These are phyloP conservation scores for Mucor circinelloides DNA, from an alignment of 371 early-diverging fungal species.

Conservation along the genomic window DNA sequence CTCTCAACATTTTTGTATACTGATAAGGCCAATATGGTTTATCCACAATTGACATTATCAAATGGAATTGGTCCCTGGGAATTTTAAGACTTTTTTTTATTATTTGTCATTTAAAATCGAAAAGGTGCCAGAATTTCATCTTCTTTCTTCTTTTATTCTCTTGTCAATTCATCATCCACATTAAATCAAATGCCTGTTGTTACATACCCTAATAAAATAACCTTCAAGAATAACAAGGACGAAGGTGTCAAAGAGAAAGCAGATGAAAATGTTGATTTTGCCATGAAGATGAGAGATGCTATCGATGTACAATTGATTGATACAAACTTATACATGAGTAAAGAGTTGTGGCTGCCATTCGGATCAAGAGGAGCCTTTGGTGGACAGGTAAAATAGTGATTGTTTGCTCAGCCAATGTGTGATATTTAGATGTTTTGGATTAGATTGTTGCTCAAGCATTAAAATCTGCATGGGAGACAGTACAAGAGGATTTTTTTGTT, in stretches of 20 bases:
- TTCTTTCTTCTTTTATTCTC: background rate
- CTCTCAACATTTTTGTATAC: background rate
- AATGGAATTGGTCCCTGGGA: slow-evolving; percentile 3
- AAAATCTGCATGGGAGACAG: slow-evolving; percentile 79
- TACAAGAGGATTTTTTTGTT: slow-evolving; percentile 67
- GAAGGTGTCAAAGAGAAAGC: background rate
- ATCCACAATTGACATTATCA: background rate
- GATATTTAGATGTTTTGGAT: background rate
- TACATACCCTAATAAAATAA: slow-evolving; percentile 7
- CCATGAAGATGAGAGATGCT: slow-evolving; percentile 13
- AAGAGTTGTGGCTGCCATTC: slow-evolving; percentile 76
- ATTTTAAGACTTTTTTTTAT: slow-evolving; percentile 5
- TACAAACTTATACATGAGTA: slow-evolving; percentile 70
- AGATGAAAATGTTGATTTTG: slow-evolving; percentile 9
- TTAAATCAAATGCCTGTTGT: background rate
- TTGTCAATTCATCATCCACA: background rate
- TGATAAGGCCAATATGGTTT: background rate
- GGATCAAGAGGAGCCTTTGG: slow-evolving; percentile 91
- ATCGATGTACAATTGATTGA: slow-evolving; percentile 52
- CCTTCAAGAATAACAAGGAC: background rate
- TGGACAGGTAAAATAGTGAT: slow-evolving; percentile 30
- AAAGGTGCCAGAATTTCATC: background rate
- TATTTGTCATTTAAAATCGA: background rate
- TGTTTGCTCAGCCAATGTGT: background rate
- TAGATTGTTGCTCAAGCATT: slow-evolving; percentile 81